Evolutionary conservation across 495 filamentous ascomycete species (phyloP), one percentile per base, ranked within the genome.

Genomic region (Cryomyces minteri): DNA sequence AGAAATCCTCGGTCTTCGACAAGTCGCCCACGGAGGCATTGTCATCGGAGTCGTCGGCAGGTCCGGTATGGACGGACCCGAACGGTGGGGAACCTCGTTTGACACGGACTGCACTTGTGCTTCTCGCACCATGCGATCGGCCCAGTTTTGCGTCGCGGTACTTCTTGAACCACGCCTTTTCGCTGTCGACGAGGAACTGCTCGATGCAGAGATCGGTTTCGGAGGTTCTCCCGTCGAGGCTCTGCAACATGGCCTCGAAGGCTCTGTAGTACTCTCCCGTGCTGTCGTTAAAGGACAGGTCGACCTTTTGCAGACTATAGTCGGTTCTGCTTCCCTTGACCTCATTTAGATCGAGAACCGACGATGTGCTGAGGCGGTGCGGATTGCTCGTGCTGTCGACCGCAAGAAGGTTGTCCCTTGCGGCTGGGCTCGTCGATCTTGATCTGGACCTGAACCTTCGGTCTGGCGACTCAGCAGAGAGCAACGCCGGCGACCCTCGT

Each of bases 221-320:
- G 2, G 72, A 76, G 43, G 66, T 72, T 41, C 66, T 67, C 32
- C 61, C 64, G 25, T 67, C 68, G 9, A 79, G 59, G 9, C 54
- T 50, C 1, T 70, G 62, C 5, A 74, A 64, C 50, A 69, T 64
- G 55, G 70, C 67, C 39, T 72, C 65, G 47, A 79, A 80, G 31
- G 60, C 58, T 14, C 63, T 54, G 11, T 72, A 69, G 58, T 72
- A 80, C 29, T 67, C 51, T 9, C 72, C 72, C 25, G 62, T 69
- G 8, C 66, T 63, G 54, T 80, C 76, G n/a, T 70, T 77, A 60
- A 80, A 80, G 62, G 70, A 74, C 30, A 73, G 74, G 47, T 79
- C 72, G 30, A 79, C 72, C 49, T 76, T 70, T 47, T 79, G 75
- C 29, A 80, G 64, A 49, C 68, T 65, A 53, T n/a, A n/a, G n/a